Base-by-base conservation (phyloP, 2,329 filamentous ascomycete species). In the Aspergillus fructus region DNA sequence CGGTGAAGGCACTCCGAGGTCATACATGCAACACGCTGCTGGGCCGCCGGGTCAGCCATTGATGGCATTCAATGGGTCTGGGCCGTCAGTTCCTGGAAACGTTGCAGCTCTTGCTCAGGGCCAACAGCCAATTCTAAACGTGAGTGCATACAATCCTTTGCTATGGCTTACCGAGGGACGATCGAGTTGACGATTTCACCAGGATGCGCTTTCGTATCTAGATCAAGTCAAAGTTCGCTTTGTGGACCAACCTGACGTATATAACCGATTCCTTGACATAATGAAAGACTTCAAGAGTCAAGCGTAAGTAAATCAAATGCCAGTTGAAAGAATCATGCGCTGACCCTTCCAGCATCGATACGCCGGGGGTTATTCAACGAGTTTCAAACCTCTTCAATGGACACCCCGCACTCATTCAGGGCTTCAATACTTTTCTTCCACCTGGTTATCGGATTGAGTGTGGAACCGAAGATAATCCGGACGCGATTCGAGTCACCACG, bases 241-340 rank as follows among this genome's bases (percentile, higher is more conserved):
- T 66, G 90, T 92, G 59, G 93, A 97, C 62, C 92, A 97, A 65
- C 93, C 94, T 4, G 93, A 97, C 74, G 94, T 99, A 0, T 99
- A 99, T 70, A 97, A 97, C 69, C 84, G 90, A 39, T 97, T 99
- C 67, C 79, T 99, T 46, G 94, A 99, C 67, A 99, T 99, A 49
- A 99, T 99, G 94, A 99, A 99, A 71, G 94, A 99, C 67, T 99
- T 99, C 74, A 99, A 99, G 77, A 96, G 92, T 68, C 93, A 96
- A 77, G 92, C 93, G 85, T 93, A 80, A 78, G 89, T 83, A 55
- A 47, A 43, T n/a, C 9, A 23, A 24, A 19, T 46, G 43, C 17
- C 23, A n/a, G 15, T 19, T 33, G 51, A 33, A 30, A 21, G 42
- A 30, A 21, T 19, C 34, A 49, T 43, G 57, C 34, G 52, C 60